Evolutionary conservation across 148 eudicot genomes (phyloP).

Genomic region (Selenicereus undatus): DNA sequence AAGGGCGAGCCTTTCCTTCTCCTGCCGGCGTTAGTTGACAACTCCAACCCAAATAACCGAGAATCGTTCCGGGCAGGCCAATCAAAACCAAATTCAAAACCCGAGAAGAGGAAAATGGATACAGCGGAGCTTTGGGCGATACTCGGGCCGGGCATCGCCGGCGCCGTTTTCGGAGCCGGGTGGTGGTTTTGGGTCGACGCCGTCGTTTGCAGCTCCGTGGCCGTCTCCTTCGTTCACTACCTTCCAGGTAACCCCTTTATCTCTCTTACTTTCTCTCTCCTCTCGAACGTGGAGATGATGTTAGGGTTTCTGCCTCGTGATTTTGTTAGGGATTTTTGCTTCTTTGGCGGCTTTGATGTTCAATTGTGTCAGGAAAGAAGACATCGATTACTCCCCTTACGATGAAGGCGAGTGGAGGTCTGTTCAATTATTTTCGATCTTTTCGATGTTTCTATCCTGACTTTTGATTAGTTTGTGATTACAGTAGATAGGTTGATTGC

Average conservation of each 20-base stretch:
- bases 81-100: background rate
- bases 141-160: constrained; percentile 86
- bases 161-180: constrained; percentile 90
- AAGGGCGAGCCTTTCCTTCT: background rate
- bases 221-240: constrained; percentile 80
- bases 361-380: constrained; percentile 90
- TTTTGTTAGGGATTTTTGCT: constrained; percentile 68
- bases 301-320: constrained; percentile 6
- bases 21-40: background rate
- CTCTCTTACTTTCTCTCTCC: constrained; percentile 1
- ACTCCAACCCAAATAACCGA: background rate
- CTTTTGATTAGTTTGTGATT: background rate
- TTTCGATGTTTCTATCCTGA: background rate
- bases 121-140: constrained; percentile 67
- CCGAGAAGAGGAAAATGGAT: constrained; percentile 42
- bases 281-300: background rate
- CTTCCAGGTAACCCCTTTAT: constrained; percentile 57
- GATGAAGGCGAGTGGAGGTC: constrained; percentile 99
- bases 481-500: background rate
- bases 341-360: constrained; percentile 95
- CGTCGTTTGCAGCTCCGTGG: constrained; percentile 80
- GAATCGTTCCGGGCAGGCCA: background rate
- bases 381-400: constrained; percentile 90
- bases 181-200: constrained; percentile 99
- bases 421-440: constrained; percentile 5